phyloP scores from a whole-genome alignment of 306 rosid genomes.

The Purshia tridentata region DNA sequence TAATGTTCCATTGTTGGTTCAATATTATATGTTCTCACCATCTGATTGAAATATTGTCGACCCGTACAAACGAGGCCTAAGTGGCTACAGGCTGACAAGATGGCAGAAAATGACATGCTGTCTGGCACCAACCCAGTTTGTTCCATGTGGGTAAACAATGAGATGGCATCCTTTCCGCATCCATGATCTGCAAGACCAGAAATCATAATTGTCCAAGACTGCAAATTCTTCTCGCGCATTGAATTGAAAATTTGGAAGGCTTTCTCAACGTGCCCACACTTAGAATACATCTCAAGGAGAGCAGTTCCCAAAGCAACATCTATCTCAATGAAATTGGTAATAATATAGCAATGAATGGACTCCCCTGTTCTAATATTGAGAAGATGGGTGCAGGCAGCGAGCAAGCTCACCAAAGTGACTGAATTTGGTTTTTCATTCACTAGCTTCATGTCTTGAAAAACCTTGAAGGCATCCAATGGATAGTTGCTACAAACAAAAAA shows the following conservation, averaged over 20 bases:
- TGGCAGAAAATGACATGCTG: slow-evolving; percentile 48
- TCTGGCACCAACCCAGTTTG: slow-evolving; percentile 43
- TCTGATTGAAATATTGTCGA: slow-evolving; percentile 46
- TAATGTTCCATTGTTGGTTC: slow-evolving; percentile 56
- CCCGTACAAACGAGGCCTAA: slow-evolving; percentile 57
- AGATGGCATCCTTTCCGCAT: slow-evolving; percentile 35
- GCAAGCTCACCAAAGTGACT: slow-evolving; percentile 54
- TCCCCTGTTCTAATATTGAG: slow-evolving; percentile 36
- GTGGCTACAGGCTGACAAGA: slow-evolving; percentile 73
- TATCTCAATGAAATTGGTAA: slow-evolving; percentile 27
- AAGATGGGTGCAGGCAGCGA: slow-evolving; percentile 46
- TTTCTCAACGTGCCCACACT: slow-evolving; percentile 46
- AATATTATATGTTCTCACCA: slow-evolving; percentile 47
- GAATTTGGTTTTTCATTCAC: slow-evolving; percentile 42
- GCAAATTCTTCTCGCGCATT: slow-evolving; percentile 48
- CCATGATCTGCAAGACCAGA: slow-evolving; percentile 64
- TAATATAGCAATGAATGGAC: slow-evolving; percentile 48
- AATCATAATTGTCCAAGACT: slow-evolving; percentile 63
- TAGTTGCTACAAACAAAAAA: slow-evolving; percentile 26
- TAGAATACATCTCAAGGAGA: slow-evolving; percentile 54
- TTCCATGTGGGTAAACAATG: slow-evolving; percentile 46
- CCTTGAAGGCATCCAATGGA: slow-evolving; percentile 33
- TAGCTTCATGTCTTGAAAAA: slow-evolving; percentile 38
- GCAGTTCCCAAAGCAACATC: slow-evolving; percentile 56
- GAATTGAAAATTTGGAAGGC: slow-evolving; percentile 44